Base-by-base conservation (phyloP, 768 basidiomycete species). In the Xerocomellus amylosporus region DNA sequence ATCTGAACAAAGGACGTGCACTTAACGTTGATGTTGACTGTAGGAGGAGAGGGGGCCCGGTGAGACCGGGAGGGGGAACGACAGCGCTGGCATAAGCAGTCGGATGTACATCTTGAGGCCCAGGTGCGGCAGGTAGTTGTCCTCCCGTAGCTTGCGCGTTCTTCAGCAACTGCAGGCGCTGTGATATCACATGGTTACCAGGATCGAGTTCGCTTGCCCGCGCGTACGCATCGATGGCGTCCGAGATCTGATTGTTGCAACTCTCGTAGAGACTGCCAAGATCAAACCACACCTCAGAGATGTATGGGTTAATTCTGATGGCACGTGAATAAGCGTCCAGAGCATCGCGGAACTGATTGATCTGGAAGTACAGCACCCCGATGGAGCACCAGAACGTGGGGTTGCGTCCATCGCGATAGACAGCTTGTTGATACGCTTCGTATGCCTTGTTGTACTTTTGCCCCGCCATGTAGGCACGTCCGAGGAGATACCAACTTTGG, bases 371-470 rank as follows among this genome's bases (percentile, higher is more conserved):
- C 2, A 99, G 82, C 1, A 99, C 97, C 44, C 97, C 97, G 65
- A 99, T 99, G 22, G 93, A 96, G 70, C 96, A 98, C 97, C 97
- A 98, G 74, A 98, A 99, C 0, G 97, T 98, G 0, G 97, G 97
- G 69, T 98, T 99, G 54, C 94, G 91, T 20, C 96, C 97, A 65
- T 99, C 97, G 49, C 96, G 90, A 73, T 98, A 98, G 17, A 99
- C 94, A 19, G 97, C 96, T 72, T 99, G 97, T 65, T 99, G 97
- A 69, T 98, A 98, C 0, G 95, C 95, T 71, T 99, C 96, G 74
- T 99, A 98, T 17, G 97, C 97, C 70, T 98, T 98, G 80, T 97
- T 98, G 77, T 98, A 98, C 70, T 98, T 96, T 72, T 92, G 92
- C 17, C 92, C 93, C 15, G 94, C 92, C 94, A 98, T 98, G 73